Evolutionary conservation across 306 rosid species (phyloP).

Genomic region (Mucuna pruriens): DNA sequence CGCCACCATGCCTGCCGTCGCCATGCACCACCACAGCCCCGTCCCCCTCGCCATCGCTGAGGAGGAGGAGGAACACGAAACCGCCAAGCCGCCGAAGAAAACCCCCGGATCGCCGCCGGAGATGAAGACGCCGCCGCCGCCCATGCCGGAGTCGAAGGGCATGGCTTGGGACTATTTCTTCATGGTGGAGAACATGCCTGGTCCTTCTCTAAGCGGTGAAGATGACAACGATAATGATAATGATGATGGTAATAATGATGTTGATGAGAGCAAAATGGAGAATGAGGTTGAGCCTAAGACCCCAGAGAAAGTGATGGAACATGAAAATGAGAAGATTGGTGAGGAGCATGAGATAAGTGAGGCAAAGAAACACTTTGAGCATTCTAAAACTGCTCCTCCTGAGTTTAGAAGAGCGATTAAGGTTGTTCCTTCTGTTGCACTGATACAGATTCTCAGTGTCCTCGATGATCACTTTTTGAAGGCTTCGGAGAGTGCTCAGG

Average conservation of each 20-base stretch:
- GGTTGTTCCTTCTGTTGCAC: slow-evolving; percentile 50
- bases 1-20: slow-evolving; percentile 70
- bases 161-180: slow-evolving; percentile 88
- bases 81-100: not conserved
- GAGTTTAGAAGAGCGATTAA: slow-evolving; percentile 61
- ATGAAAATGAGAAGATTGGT: not conserved
- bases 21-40: slow-evolving; percentile 35
- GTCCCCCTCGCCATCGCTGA: slow-evolving; percentile 56
- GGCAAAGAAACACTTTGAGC: slow-evolving; percentile 56
- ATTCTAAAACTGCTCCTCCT: slow-evolving; percentile 70
- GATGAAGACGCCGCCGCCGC: slow-evolving; percentile 62
- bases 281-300: slow-evolving; percentile 72
- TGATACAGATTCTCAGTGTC: slow-evolving; percentile 55
- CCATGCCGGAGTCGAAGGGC: slow-evolving; percentile 73
- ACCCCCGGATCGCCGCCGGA: slow-evolving; percentile 50
- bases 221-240: slow-evolving; percentile 41
- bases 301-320: slow-evolving; percentile 59
- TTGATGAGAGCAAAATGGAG: slow-evolving; percentile 23
- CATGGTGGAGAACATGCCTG: slow-evolving; percentile 62
- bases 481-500: slow-evolving; percentile 78
- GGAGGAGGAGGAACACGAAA: slow-evolving; percentile 41
- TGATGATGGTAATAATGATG: slow-evolving; percentile 44
- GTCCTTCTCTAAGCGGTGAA: slow-evolving; percentile 55
- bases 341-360: slow-evolving; percentile 40
- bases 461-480: slow-evolving; percentile 78